A percentile compares a stretch with the other conserved stretches of the same genome.
These are phyloP conservation scores for Suhomyces emberorum DNA, from an alignment of 805 yeast species.

Conservation along the genomic window DNA sequence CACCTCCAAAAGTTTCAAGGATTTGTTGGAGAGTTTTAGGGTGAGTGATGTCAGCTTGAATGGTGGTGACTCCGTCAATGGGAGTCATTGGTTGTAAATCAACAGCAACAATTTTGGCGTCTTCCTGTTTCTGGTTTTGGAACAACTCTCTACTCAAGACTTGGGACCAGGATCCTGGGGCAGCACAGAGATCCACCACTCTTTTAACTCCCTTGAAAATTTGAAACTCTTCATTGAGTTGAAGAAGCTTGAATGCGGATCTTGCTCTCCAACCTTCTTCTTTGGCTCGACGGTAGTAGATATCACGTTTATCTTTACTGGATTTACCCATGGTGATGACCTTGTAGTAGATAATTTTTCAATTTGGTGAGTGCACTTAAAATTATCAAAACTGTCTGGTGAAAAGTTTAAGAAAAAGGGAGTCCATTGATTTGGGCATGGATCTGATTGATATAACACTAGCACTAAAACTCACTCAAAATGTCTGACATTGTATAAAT, in stretches of 20 bases:
- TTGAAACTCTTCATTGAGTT: constrained; percentile 85
- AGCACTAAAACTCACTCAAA: no score
- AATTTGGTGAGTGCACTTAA: constrained; percentile 4
- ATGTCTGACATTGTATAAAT: no score
- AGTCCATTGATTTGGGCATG: no score
- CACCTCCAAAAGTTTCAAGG: constrained; percentile 80
- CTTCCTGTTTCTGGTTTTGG: constrained; percentile 33
- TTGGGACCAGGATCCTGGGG: constrained; percentile 98
- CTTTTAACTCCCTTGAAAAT: constrained; percentile 68
- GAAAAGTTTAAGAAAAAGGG: no score
- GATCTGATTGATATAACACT: no score
- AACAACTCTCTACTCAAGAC: constrained; percentile 74
- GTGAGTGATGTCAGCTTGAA: constrained; percentile 97
- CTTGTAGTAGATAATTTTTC: constrained; percentile 1
- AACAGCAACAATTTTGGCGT: constrained; percentile 83
- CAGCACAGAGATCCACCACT: constrained; percentile 97
- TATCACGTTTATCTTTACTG: constrained; percentile 90
- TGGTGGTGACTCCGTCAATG: constrained; percentile 80
- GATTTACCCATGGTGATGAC: constrained; percentile 74
- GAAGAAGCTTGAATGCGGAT: constrained; percentile 91
- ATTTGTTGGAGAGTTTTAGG: constrained; percentile 81
- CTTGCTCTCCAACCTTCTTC: constrained; percentile 98
- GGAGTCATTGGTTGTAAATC: constrained; percentile 98
- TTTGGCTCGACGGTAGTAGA: constrained; percentile 89
- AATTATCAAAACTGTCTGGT: no score